Conservation (phyloP, 331 rosid species). For the Rhamnella rubrinervis region DNA sequence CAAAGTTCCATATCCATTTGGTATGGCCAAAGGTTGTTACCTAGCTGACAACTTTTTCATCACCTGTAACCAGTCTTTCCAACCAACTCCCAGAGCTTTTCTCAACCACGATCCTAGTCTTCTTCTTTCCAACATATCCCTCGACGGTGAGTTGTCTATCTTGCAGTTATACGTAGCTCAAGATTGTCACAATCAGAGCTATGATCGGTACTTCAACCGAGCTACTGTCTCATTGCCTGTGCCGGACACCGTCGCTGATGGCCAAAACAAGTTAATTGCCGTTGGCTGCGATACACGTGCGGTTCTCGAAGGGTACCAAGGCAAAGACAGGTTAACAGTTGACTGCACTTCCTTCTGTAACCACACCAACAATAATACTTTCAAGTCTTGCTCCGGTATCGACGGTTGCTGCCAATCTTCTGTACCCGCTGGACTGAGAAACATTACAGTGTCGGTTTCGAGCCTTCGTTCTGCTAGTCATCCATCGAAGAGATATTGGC, state of each 20-base stretch:
- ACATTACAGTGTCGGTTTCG: neutral
- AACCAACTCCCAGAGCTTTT: neutral
- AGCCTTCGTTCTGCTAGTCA: too few relatives aligned
- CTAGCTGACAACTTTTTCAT: neutral
- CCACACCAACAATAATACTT: neutral
- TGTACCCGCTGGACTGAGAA: constrained; percentile 1
- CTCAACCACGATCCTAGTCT: neutral
- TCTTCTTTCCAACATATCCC: neutral
- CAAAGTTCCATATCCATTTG: constrained; percentile 10
- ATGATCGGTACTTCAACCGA: neutral
- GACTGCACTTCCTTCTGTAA: neutral
- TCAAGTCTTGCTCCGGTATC: neutral
- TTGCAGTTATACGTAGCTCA: neutral
- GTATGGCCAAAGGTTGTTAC: constrained; percentile 1
- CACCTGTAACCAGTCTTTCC: neutral
- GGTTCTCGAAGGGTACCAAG: neutral
- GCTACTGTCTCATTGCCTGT: neutral
- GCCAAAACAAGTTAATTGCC: neutral
- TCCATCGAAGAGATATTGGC: neutral
- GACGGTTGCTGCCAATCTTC: neutral
- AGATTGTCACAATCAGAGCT: neutral
- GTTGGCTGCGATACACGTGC: neutral
- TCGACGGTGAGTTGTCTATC: neutral
- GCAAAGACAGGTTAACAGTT: neutral
- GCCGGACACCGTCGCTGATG: neutral